Evolutionary conservation across 768 basidiomycete genomes (phyloP).

Genomic region (Neoboletus subvelutipes): DNA sequence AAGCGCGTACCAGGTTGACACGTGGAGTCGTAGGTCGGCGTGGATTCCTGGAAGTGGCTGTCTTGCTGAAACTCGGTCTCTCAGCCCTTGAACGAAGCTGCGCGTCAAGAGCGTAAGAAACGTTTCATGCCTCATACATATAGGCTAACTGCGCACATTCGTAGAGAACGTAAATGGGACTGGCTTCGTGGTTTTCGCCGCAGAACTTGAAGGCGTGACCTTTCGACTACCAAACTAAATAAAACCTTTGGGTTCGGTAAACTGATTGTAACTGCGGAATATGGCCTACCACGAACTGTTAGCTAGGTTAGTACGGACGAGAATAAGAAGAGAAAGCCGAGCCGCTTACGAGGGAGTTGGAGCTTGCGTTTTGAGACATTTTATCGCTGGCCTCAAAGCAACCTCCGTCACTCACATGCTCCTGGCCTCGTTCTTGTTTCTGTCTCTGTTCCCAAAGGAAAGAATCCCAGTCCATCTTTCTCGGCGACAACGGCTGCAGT

Average conservation of each 20-base stretch:
- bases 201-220: neutral
- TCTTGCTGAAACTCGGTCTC: neutral
- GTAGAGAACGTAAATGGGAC: constrained; percentile 8
- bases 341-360: neutral
- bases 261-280: neutral
- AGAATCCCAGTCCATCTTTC: no score
- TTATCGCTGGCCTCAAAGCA: no score
- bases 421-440: no score
- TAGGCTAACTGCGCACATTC: neutral
- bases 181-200: neutral
- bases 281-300: constrained; percentile 9
- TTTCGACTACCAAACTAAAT: constrained; percentile 10
- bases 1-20: neutral
- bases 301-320: neutral
- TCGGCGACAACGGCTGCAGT: no score
- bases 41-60: neutral
- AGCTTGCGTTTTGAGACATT: neutral
- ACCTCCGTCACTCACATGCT: no score
- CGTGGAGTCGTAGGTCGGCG: neutral
- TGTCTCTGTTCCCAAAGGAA: no score
- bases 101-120: neutral
- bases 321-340: neutral
- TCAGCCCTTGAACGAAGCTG: neutral
- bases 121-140: neutral
- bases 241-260: neutral